These are phyloP conservation scores for Yueomyces sp. DNA, from an alignment of 1,139 yeast species.

Conservation along the genomic window DNA sequence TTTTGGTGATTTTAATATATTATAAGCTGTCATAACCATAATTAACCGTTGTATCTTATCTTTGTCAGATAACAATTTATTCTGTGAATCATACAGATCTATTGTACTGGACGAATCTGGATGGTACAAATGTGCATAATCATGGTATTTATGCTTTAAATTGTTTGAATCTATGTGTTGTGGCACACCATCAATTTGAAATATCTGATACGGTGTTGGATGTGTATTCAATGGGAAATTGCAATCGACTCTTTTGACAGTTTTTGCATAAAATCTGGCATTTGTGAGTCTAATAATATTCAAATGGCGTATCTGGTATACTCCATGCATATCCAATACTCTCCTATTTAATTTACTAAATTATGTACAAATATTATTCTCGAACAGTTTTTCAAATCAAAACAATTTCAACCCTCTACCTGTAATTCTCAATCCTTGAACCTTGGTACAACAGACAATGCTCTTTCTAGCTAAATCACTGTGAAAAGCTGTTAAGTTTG, in stretches of 20 bases:
- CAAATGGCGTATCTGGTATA: no score
- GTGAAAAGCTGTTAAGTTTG: no score
- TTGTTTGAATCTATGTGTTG: slow-evolving; percentile 12
- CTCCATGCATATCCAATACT: no score
- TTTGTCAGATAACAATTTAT: slow-evolving; percentile 21
- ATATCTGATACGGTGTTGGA: slow-evolving; percentile 69
- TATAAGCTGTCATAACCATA: slow-evolving; percentile 60
- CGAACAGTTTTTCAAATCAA: no score
- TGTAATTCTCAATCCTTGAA: no score
- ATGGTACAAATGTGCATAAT: slow-evolving; percentile 69
- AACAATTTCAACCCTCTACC: no score
- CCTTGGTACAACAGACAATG: no score
- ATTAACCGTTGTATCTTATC: slow-evolving; percentile 53
- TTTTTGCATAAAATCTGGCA: no score
- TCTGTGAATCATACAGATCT: slow-evolving; percentile 19
- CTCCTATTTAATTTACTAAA: no score
- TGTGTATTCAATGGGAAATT: slow-evolving; percentile 11
- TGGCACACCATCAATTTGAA: slow-evolving; percentile 30
- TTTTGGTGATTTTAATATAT: slow-evolving; percentile 49
- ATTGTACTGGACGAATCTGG: slow-evolving; percentile 49
- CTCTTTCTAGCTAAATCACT: no score
- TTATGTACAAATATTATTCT: no score
- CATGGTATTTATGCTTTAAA: slow-evolving; percentile 45
- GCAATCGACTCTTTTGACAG: not conserved
- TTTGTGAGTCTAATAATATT: no score